Percentiles rank a stretch among this genome's conserved stretches.
Evolutionary conservation across 768 basidiomycete genomes (phyloP).

Genomic region (Rhodotorula sphaerocarpa): DNA sequence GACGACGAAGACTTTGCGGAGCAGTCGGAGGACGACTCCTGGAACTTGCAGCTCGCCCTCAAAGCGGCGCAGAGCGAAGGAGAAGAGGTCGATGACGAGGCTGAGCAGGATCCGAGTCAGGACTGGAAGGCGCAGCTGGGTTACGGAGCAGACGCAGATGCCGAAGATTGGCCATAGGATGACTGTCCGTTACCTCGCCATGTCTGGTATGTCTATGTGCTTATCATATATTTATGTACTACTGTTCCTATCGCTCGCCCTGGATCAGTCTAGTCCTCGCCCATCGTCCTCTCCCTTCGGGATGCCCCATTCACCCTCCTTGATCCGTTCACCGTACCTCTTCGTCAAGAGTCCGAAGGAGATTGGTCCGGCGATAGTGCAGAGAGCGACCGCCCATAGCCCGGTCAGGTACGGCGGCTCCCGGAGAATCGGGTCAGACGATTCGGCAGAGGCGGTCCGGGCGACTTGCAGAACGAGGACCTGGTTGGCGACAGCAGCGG

Average conservation of each 20-base stretch:
- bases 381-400: conserved; percentile 54
- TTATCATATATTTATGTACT: no score
- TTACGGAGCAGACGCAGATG: background rate
- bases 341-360: conserved; percentile 32
- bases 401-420: conserved; percentile 53
- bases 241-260: no score
- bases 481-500: background rate
- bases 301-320: conserved; percentile 14
- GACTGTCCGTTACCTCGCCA: no score
- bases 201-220: no score
- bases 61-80: conserved; percentile 9
- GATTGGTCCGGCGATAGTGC: conserved; percentile 51
- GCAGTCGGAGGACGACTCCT: background rate
- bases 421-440: conserved; percentile 31
- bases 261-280: no score
- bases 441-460: conserved; percentile 9
- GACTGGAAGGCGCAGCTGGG: conserved; percentile 1
- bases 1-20: conserved; percentile 9
- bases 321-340: conserved; percentile 20
- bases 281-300: no score
- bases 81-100: background rate
- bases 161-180: no score
- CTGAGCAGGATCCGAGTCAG: background rate
- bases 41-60: background rate
- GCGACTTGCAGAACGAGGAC: conserved; percentile 50